phyloP scores from a whole-genome alignment of 148 eudicot genomes.

The Fagopyrum esculentum region DNA sequence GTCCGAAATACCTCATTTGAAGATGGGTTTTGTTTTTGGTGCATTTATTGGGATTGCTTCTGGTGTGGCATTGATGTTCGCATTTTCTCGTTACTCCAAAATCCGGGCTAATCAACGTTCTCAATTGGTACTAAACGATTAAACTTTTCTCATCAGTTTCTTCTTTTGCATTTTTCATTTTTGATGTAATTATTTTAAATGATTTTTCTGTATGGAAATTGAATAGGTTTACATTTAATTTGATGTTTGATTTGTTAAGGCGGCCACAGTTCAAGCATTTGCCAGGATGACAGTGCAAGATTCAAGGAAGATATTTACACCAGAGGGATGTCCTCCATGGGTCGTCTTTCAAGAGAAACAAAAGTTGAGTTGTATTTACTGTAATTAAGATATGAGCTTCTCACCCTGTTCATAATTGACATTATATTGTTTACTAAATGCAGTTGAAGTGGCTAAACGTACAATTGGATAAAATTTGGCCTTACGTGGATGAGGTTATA shows the following conservation, averaged over 20 bases:
- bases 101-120: conserved; percentile 56
- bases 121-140: conserved; percentile 43
- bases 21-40: conserved; percentile 60
- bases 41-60: conserved; percentile 47
- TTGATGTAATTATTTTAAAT: background rate
- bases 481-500: conserved; percentile 65
- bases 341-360: conserved; percentile 62
- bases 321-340: conserved; percentile 67
- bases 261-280: conserved; percentile 53
- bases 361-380: conserved; percentile 38
- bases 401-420: background rate
- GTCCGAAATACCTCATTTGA: conserved; percentile 11
- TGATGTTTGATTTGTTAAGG: conserved; percentile 26
- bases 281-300: conserved; percentile 63
- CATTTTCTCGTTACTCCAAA: conserved; percentile 38
- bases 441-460: conserved; percentile 82
- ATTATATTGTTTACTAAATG: conserved; percentile 13
- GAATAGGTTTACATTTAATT: background rate
- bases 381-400: conserved; percentile 1
- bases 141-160: background rate
- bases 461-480: conserved; percentile 77
- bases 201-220: background rate
- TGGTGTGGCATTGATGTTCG: conserved; percentile 54
- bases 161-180: background rate
- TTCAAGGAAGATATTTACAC: conserved; percentile 61